Base-by-base conservation (phyloP, 2,329 filamentous ascomycete genomes). In the Colletotrichum spinosum region DNA sequence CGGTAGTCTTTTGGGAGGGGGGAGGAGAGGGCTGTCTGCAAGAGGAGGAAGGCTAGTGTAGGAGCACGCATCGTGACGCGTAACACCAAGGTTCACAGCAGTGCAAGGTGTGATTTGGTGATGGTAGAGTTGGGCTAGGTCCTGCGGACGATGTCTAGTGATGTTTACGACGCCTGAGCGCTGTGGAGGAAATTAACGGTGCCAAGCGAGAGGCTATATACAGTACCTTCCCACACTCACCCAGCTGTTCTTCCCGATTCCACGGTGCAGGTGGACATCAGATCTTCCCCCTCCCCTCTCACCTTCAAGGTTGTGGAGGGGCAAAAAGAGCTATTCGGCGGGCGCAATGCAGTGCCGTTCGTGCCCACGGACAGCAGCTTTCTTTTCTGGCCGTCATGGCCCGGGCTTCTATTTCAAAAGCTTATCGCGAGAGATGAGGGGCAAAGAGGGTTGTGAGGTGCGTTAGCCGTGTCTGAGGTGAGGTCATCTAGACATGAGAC, bases 1-100 rank as follows among this genome's bases (percentile, higher is more conserved):
- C 37, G 61, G 25, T n/a, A 39, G 52, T 57, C 63, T 44, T 66
- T 66, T 2, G 63, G n/a, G 34, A 50, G 2, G 15, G 45, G 8
- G 13, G 50, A 11, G n/a, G 50, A 13, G 9, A 37, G 12, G 3
- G 25, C 15, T 2, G 42, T 37, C 12, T 42, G 4, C 34, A 42
- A 25, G n/a, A 38, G 55, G 55, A 64, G n/a, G 13, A 39, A n/a
- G 35, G 33, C 7, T 10, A 1, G 0, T 33, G 15, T 11, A 33
- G 15, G 8, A 8, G 15, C 11, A 3, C 17, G 39, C 9, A 4
- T 38, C 38, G 13, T 37, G 39, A 44, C n/a, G 17, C 3, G 12
- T 6, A 2, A 8, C 11, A 11, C 15, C 12, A 46, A 9, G 4
- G 10, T 15, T 25, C n/a, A 25, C 25, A 25, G 25, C 3, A 17